phyloP scores from a whole-genome alignment of 2,329 filamentous ascomycete genomes.

The Penicillium sp. region DNA sequence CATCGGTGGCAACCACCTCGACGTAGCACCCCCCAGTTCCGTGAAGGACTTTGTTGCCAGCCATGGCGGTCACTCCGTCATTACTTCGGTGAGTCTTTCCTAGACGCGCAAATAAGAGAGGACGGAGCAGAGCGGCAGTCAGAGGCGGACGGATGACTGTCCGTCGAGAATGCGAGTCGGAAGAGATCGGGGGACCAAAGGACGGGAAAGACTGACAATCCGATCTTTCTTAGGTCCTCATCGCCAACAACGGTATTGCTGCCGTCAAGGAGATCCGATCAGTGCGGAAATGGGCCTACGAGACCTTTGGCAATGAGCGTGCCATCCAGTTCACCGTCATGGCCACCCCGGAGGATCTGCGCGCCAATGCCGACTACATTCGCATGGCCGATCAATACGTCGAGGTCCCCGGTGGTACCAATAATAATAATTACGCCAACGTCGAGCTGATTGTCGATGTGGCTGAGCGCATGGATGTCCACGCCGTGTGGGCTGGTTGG shows the following conservation, averaged over 20 bases:
- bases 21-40: slow-evolving; percentile 77
- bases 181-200: not conserved
- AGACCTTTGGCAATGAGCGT: slow-evolving; percentile 96
- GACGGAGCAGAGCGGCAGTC: not conserved
- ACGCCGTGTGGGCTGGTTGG: slow-evolving; percentile 99
- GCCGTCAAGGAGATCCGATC: slow-evolving; percentile 99
- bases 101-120: not conserved
- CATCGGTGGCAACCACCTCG: slow-evolving; percentile 89
- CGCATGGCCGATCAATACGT: slow-evolving; percentile 99
- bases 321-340: slow-evolving; percentile 99
- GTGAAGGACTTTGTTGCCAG: slow-evolving; percentile 95
- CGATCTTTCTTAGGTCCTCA: slow-evolving; percentile 74
- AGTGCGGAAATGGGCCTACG: slow-evolving; percentile 99
- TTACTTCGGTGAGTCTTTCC: slow-evolving; percentile 79
- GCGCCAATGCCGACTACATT: slow-evolving; percentile 98
- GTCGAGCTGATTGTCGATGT: slow-evolving; percentile 99
- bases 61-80: slow-evolving; percentile 94
- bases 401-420: slow-evolving; percentile 96
- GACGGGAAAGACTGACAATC: slow-evolving; percentile 8
- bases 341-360: slow-evolving; percentile 97
- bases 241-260: slow-evolving; percentile 99
- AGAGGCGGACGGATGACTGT: not conserved
- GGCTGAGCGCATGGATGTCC: slow-evolving; percentile 96
- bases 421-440: slow-evolving; percentile 99
- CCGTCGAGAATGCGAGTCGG: not conserved